phyloP scores from a whole-genome alignment of 768 basidiomycete genomes.

The Phlegmacium glaucopus region DNA sequence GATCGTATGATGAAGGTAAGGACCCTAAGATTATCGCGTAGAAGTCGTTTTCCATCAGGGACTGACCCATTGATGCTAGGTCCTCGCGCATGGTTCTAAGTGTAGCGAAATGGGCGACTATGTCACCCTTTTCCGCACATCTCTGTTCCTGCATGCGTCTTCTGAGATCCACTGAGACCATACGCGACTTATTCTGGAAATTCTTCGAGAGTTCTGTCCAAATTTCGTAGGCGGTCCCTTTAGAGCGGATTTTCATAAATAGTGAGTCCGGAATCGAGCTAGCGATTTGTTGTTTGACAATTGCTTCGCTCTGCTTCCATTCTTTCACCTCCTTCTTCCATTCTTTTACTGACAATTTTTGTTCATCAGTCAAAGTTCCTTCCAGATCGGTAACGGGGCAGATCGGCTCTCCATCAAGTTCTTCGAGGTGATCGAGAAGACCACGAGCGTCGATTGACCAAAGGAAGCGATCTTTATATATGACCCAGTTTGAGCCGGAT shows the following conservation, averaged over 20 bases:
- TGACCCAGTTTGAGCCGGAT: too few relatives aligned
- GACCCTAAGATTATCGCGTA: too few relatives aligned
- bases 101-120: too few relatives aligned
- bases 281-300: not conserved
- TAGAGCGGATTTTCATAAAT: too few relatives aligned
- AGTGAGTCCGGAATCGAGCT: not conserved
- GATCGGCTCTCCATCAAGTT: too few relatives aligned
- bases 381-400: too few relatives aligned
- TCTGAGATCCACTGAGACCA: constrained; percentile 13
- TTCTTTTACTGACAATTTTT: not conserved
- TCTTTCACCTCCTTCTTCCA: not conserved
- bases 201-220: constrained; percentile 7
- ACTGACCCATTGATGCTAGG: too few relatives aligned
- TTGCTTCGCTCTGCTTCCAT: not conserved
- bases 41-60: too few relatives aligned
- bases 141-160: constrained; percentile 8
- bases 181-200: constrained; percentile 10
- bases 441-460: too few relatives aligned
- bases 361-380: not conserved
- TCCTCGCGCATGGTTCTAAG: too few relatives aligned
- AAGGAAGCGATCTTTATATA: too few relatives aligned
- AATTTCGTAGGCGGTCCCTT: constrained; percentile 9
- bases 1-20: constrained; percentile 9
- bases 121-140: constrained; percentile 11
- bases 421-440: too few relatives aligned